A percentile compares a stretch with the other conserved stretches of the same genome.
These are phyloP conservation scores for Blastobotrys peoriensis DNA, from an alignment of 805 yeast genomes.

Conservation along the genomic window DNA sequence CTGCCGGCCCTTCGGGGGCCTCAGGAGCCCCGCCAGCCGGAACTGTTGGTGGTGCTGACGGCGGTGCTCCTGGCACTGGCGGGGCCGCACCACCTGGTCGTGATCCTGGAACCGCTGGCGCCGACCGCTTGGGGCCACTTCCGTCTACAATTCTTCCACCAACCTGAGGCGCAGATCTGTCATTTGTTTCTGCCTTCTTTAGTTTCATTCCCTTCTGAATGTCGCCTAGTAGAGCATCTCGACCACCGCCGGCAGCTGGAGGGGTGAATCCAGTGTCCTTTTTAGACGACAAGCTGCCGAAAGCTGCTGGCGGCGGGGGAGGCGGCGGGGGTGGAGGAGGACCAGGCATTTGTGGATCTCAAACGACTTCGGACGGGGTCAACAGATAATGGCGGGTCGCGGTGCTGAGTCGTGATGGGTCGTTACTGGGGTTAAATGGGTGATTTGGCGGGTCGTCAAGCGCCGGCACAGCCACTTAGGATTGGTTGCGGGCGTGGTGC, in stretches of 20 bases:
- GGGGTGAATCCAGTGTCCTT: constrained; percentile 17
- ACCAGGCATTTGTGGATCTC: constrained; percentile 42
- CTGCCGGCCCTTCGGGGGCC: constrained; percentile 28
- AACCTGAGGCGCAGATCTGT: constrained; percentile 56
- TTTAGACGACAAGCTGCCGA: constrained; percentile 24
- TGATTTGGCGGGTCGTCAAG: no score
- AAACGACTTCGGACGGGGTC: no score
- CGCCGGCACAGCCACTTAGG: no score
- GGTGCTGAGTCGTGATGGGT: no score
- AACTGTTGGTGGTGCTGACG: constrained; percentile 28
- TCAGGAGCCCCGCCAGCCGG: constrained; percentile 9
- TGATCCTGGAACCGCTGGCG: constrained; percentile 19
- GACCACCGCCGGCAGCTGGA: constrained; percentile 27
- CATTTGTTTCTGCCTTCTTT: constrained; percentile 59
- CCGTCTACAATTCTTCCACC: constrained; percentile 30
- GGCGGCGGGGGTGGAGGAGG: constrained; percentile 46
- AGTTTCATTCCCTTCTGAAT: constrained; percentile 64
- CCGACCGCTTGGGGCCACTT: constrained; percentile 13
- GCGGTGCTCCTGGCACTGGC: constrained; percentile 28
- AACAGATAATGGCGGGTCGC: no score
- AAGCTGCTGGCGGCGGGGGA: constrained; percentile 28
- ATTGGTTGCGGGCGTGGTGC: no score
- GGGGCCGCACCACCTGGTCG: constrained; percentile 24
- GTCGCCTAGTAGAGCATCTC: constrained; percentile 59
- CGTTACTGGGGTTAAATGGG: no score